A percentile compares a stretch with the other conserved stretches of the same genome.
Conservation (phyloP, 306 rosid genomes). For the Pterocarpus santalinus region DNA sequence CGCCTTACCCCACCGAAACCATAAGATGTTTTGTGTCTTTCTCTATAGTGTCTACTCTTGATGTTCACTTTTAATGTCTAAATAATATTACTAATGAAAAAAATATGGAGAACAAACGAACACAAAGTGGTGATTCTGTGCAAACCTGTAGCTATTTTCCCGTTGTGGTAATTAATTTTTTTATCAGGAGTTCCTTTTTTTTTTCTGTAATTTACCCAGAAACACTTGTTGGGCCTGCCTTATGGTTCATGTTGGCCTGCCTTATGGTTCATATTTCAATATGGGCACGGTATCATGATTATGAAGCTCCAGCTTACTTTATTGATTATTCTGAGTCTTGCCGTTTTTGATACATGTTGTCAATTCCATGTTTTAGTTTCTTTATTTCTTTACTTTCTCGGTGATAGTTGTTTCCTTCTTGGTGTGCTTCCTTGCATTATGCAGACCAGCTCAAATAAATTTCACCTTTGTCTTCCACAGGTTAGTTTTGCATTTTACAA, state of each 20-base stretch:
- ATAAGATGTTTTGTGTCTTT: too few species aligned
- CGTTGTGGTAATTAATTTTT: not conserved
- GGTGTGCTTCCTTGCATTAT: conserved; percentile 40
- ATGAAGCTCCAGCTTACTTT: conserved; percentile 8
- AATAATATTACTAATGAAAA: too few species aligned
- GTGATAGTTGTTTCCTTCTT: conserved; percentile 21
- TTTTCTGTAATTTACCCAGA: not conserved
- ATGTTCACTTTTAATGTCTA: too few species aligned
- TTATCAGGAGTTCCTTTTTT: not conserved
- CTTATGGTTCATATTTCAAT: not conserved
- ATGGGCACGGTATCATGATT: not conserved
- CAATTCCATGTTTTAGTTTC: conserved; percentile 6
- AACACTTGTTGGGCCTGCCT: not conserved
- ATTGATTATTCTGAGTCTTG: not conserved
- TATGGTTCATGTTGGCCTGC: conserved; percentile 3
- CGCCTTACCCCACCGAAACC: too few species aligned
- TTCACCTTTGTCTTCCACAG: conserved; percentile 88
- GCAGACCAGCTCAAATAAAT: conserved; percentile 77
- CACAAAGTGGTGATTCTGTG: not conserved
- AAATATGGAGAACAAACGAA: not conserved
- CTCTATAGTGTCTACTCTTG: too few species aligned
- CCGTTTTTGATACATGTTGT: conserved; percentile 14
- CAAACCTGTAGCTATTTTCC: conserved; percentile 5
- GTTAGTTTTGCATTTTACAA: conserved; percentile 48
- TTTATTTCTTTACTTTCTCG: conserved; percentile 33